A percentile compares a stretch with the other conserved stretches of the same genome.
Evolutionary conservation across 2,329 filamentous ascomycete genomes (phyloP).

Genomic region (Paraphaeosphaeria sporulosa): DNA sequence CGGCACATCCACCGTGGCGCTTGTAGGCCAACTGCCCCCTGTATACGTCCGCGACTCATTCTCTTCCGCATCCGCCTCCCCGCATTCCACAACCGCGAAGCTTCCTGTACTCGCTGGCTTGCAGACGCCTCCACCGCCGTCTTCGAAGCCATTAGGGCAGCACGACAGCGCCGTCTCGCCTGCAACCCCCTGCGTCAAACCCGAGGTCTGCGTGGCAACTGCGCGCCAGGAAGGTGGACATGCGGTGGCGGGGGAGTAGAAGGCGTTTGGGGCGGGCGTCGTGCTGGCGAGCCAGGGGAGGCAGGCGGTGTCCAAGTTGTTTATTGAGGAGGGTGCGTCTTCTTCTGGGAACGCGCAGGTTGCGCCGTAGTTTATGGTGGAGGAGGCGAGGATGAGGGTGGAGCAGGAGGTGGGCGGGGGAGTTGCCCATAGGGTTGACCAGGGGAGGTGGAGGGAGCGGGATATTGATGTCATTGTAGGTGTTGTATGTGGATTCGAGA

Average conservation of each 20-base stretch:
- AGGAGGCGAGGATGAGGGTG: conserved; percentile 25
- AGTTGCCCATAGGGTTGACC: conserved; percentile 25
- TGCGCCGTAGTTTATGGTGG: conserved; percentile 72
- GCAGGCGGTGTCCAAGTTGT: conserved; percentile 68
- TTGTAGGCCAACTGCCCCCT: conserved; percentile 22
- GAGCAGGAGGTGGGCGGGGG: conserved; percentile 27
- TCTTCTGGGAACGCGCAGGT: conserved; percentile 80
- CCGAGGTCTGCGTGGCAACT: conserved; percentile 28
- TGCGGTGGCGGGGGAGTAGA: conserved; percentile 35
- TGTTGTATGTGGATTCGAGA: neutral
- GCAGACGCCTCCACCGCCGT: conserved; percentile 22
- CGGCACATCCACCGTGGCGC: conserved; percentile 19
- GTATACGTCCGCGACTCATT: conserved; percentile 24
- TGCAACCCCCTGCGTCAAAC: conserved; percentile 22
- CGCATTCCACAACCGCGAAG: conserved; percentile 24
- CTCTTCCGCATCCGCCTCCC: conserved; percentile 33
- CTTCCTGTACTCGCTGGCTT: conserved; percentile 21
- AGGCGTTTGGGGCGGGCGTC: conserved; percentile 19
- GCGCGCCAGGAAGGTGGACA: conserved; percentile 30
- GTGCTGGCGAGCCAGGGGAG: conserved; percentile 32
- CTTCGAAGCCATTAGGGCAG: conserved; percentile 31
- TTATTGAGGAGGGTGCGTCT: conserved; percentile 79
- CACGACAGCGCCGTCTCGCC: conserved; percentile 34
- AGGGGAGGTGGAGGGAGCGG: conserved; percentile 24
- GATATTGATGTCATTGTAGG: conserved; percentile 24